Evolutionary conservation across 768 basidiomycete species (phyloP), one percentile per base, ranked within the genome.

Genomic region (Amanita polypyramis): DNA sequence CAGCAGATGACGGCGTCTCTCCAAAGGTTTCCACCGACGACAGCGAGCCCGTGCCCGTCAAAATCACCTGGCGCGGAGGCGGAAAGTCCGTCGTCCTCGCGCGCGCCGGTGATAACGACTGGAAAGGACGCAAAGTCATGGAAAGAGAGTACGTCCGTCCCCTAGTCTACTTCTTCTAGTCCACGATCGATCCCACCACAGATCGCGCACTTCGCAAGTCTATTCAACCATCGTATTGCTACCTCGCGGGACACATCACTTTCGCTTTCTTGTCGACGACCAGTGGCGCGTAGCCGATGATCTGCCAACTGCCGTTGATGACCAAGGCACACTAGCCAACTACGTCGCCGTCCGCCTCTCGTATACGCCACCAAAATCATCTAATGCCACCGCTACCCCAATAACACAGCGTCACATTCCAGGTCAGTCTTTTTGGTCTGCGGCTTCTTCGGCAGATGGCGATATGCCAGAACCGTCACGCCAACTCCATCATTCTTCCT

Each of bases 231-330:
- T 62, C n/a, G 68, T 77, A 39, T 32, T 56, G 38, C 76, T 98
- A 0, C 77, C 80, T 8, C 91, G 92, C 0, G 95, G 95, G 12
- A 92, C 92, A 0, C 92, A 97, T 60, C 88, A 93, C 54, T 75
- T 97, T 60, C 89, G 93, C 50, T 98, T 96, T 72, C 78, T 97
- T 54, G 88, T 98, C 51, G 95, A 98, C 62, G 88, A 85, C 40
- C 76, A 80, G 39, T 91, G 85, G 81, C 78, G 84, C 52, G 78
- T 85, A 5, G 77, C 85, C 2, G 75, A 83, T 53, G 80, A 87
- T 53, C 73, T 75, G 20, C 85, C 88, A 5, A 82, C 85, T 20
- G 91, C 91, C 1, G 91, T 94, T 40, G 91, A 93, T 60, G 93
- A 97, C 60, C 87, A 92, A 57, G 95, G 95, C 27, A 85, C 85